These are phyloP conservation scores for Penicillium expansum DNA, from an alignment of 2,329 filamentous ascomycete species.

Conservation along the genomic window DNA sequence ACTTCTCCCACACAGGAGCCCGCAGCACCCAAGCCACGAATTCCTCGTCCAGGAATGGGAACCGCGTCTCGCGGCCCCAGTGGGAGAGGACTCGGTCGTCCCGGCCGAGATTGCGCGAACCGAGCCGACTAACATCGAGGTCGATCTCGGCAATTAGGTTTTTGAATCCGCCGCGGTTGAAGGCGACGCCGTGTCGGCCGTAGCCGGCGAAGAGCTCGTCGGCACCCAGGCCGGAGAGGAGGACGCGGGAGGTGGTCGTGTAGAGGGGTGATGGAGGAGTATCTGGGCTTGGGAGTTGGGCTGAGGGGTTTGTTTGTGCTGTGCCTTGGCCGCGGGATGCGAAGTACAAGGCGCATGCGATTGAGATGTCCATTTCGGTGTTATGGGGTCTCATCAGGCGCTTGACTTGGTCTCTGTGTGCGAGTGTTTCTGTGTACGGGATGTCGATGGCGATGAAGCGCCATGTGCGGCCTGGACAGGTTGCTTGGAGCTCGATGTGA, in stretches of 20 bases:
- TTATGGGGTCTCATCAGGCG: slow-evolving; percentile 87
- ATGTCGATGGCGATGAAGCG: slow-evolving; percentile 79
- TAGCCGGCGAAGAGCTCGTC: slow-evolving; percentile 97
- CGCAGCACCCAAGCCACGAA: slow-evolving; percentile 78
- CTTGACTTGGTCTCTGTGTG: slow-evolving; percentile 67
- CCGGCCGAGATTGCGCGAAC: slow-evolving; percentile 89
- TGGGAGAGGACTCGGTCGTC: slow-evolving; percentile 89
- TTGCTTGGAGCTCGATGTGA: slow-evolving; percentile 66
- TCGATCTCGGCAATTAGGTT: slow-evolving; percentile 78
- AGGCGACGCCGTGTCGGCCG: slow-evolving; percentile 76
- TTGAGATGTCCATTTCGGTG: slow-evolving; percentile 98
- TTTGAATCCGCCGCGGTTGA: slow-evolving; percentile 63
- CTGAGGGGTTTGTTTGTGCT: slow-evolving; percentile 32
- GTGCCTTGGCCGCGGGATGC: slow-evolving; percentile 70
- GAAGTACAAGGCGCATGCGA: slow-evolving; percentile 91
- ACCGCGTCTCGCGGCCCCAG: slow-evolving; percentile 85
- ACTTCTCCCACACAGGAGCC: slow-evolving; percentile 77
- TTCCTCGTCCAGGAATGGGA: slow-evolving; percentile 85
- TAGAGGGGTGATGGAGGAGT: slow-evolving; percentile 44
- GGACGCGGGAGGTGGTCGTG: slow-evolving; percentile 70
- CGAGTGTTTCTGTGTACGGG: slow-evolving; percentile 70
- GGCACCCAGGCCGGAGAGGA: slow-evolving; percentile 89
- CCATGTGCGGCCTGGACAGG: slow-evolving; percentile 72
- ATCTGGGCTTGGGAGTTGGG: slow-evolving; percentile 14
- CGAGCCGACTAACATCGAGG: slow-evolving; percentile 79